Base-by-base conservation (phyloP, 1,284 basidiomycete species). In the Ceratobasidium sp. region DNA sequence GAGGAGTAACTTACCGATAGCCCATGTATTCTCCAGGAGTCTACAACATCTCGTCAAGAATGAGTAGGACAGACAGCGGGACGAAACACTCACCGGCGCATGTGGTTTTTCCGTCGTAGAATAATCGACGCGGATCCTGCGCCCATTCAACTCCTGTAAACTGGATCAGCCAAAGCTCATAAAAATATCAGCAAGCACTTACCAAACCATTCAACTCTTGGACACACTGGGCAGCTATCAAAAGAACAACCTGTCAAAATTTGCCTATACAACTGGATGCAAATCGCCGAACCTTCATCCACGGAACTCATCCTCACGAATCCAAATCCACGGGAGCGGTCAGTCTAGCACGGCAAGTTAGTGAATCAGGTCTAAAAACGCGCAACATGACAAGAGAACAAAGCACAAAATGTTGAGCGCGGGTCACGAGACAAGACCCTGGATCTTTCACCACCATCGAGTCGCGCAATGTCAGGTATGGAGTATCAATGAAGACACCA, bases 1-100 rank as follows among this genome's bases (percentile, higher is more conserved):
- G 94, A 91, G 80, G 19, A 44, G n/a, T 1, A 62, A 62, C 59
- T 11, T 40, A 62, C 59, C 93, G 91, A 81, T 95, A 93, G 19
- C 96, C 96, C 92, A 97, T 97, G 86, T 99, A 99, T 85, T 98
- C 95, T 79, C 97, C 97, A 3, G 98, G 97, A 17, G 97, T 99
- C 59, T 62, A 25, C 3, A 40, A 7, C 1, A 44, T 6, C 40
- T 25, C 7, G 37, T 22, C 44, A 19, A 62, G 40, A 15, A 61
- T 17, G 40, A 25, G 2, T 43, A 22, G 37, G 6, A 25, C 19
- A 19, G 19, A 19, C 43, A 43, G n/a, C 11, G 2, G 1, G 22
- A 37, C 2, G 37, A 44, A 44, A 44, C 40, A 62, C 59, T 44
- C 40, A 62, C 59, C 11, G 98, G 95, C 17, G 94, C 92, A 85